Evolutionary conservation across 164 flowering plant species (phyloP).

Genomic region (Brasenia schreberi): DNA sequence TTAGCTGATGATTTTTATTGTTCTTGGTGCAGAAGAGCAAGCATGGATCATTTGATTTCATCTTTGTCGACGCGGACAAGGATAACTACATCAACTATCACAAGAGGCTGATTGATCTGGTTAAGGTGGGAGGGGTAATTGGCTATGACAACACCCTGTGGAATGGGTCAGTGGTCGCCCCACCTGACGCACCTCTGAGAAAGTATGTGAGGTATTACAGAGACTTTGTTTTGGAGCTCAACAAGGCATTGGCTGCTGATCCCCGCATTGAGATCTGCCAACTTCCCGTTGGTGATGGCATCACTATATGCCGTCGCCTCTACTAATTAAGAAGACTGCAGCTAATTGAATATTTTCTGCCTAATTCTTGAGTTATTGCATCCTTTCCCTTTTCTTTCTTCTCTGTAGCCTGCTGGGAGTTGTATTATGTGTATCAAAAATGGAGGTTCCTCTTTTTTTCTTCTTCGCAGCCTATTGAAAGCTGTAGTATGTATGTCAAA

Average conservation of each 20-base stretch:
- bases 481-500: too few species aligned
- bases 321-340: conserved; percentile 19
- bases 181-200: conserved; percentile 78
- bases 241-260: conserved; percentile 86
- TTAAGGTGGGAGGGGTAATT: conserved; percentile 82
- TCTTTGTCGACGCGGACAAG: conserved; percentile 96
- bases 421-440: too few species aligned
- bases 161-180: conserved; percentile 93
- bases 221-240: conserved; percentile 87
- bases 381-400: background rate
- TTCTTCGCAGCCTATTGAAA: too few species aligned
- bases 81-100: conserved; percentile 95
- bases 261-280: conserved; percentile 89
- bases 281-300: conserved; percentile 95
- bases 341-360: background rate
- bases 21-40: conserved; percentile 36
- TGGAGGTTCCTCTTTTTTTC: too few species aligned
- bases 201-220: conserved; percentile 87
- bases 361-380: background rate
- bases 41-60: conserved; percentile 77
- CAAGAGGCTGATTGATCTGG: conserved; percentile 76
- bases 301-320: conserved; percentile 90
- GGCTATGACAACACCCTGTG: conserved; percentile 98
- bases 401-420: too few species aligned
- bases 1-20: background rate